phyloP scores from a whole-genome alignment of 257 asterid genomes.

The Solanum virginianum region DNA sequence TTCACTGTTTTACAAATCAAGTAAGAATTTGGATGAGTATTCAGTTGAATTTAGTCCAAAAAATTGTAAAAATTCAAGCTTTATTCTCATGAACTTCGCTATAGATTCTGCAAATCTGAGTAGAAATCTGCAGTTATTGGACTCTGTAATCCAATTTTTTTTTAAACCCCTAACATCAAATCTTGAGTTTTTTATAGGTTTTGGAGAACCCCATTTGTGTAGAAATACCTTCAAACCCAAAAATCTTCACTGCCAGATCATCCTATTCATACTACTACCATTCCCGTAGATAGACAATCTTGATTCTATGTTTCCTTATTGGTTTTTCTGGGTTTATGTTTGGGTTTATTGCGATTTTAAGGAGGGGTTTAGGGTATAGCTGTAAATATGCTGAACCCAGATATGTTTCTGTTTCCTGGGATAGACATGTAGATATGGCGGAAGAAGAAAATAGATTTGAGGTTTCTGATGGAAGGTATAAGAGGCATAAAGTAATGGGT shows the following conservation, averaged over 20 bases:
- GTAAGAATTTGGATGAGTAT: background rate
- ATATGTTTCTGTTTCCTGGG: background rate
- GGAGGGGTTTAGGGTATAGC: constrained; percentile 18
- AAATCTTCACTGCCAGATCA: constrained; percentile 48
- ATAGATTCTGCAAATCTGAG: too few species aligned
- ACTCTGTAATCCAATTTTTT: background rate
- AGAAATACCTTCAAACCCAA: constrained; percentile 74
- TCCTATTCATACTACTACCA: constrained; percentile 10
- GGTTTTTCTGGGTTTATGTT: constrained; percentile 42
- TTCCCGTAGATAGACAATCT: constrained; percentile 34
- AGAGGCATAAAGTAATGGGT: constrained; percentile 81
- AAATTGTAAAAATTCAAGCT: too few species aligned
- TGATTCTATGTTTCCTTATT: constrained; percentile 25
- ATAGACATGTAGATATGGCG: constrained; percentile 18
- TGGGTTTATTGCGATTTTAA: constrained; percentile 35
- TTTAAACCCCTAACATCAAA: too few species aligned
- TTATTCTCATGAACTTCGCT: background rate
- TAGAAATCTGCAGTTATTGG: background rate
- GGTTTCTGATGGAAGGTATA: constrained; percentile 23
- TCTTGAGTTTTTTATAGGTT: background rate
- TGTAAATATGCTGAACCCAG: background rate
- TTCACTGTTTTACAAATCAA: background rate
- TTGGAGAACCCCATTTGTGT: background rate
- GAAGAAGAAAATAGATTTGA: constrained; percentile 8
- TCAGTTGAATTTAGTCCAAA: background rate